A percentile compares a stretch with the other conserved stretches of the same genome.
Conservation (phyloP, 2,329 filamentous ascomycete species). For the Epichloe hybrida region DNA sequence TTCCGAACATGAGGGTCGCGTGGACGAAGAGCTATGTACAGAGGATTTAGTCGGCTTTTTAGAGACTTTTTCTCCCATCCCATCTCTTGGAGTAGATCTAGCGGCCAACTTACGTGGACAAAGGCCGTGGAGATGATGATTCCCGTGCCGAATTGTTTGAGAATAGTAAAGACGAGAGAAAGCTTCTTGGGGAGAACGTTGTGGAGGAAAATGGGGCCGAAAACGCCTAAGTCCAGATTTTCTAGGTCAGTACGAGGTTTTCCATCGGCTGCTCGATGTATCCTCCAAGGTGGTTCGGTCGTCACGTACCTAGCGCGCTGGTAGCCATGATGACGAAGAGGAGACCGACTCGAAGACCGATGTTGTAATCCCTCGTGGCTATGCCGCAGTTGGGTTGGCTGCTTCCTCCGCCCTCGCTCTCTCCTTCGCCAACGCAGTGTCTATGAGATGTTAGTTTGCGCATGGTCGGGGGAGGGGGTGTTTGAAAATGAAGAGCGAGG, state of each 20-base stretch:
- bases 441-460: conserved; percentile 14
- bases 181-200: conserved; percentile 39
- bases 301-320: conserved; percentile 44
- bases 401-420: conserved; percentile 20
- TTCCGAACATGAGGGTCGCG: conserved; percentile 57
- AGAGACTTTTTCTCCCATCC: background rate
- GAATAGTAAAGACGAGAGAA: conserved; percentile 40
- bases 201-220: conserved; percentile 50
- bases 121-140: conserved; percentile 61
- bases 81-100: background rate
- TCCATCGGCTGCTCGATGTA: background rate
- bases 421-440: conserved; percentile 42
- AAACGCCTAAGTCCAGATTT: conserved; percentile 33
- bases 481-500: background rate
- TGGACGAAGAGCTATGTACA: conserved; percentile 55
- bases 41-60: background rate
- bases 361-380: conserved; percentile 45
- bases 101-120: conserved; percentile 40
- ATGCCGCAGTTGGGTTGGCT: conserved; percentile 28
- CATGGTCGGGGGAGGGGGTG: background rate
- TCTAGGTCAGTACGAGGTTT: too few relatives aligned
- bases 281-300: background rate
- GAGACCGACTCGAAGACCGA: conserved; percentile 54
- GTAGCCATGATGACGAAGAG: conserved; percentile 59
- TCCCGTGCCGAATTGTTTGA: conserved; percentile 65